Evolutionary conservation across 2,329 filamentous ascomycete genomes (phyloP).

Genomic region (Apiospora pterosperma): DNA sequence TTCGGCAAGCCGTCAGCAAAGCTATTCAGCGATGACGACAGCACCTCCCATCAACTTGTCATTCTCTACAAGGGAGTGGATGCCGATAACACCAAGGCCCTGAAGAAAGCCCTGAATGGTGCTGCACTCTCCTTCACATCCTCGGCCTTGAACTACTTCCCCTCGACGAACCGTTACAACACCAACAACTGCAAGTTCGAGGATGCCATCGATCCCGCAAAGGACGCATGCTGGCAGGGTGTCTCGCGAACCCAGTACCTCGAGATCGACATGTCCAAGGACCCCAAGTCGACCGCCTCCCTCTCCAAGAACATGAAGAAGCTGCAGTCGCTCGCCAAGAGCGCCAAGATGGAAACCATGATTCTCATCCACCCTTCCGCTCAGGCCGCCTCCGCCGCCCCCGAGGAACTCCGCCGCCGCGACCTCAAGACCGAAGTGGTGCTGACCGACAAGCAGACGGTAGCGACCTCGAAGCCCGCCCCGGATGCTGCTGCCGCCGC

Average conservation of each 20-base stretch:
- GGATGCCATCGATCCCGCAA: constrained; percentile 19
- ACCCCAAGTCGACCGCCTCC: constrained; percentile 37
- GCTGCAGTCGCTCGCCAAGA: constrained; percentile 41
- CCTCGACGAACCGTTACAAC: constrained; percentile 41
- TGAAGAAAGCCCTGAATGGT: constrained; percentile 39
- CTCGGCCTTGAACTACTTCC: constrained; percentile 39
- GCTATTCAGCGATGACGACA: constrained; percentile 42
- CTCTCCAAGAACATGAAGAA: constrained; percentile 42
- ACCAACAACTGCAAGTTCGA: constrained; percentile 35
- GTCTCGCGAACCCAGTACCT: constrained; percentile 24
- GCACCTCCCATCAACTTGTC: constrained; percentile 51
- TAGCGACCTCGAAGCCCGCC: constrained; percentile 12
- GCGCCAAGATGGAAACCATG: constrained; percentile 53
- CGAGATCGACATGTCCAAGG: constrained; percentile 25
- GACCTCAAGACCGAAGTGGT: constrained; percentile 40
- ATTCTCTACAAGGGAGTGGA: constrained; percentile 57
- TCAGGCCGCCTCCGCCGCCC: constrained; percentile 20
- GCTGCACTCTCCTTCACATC: constrained; percentile 46
- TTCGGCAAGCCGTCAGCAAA: constrained; percentile 52
- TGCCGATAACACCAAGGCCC: constrained; percentile 34
- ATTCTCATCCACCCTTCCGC: constrained; percentile 51
- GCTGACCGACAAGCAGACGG: constrained; percentile 30
- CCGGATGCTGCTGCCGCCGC: constrained; percentile 15
- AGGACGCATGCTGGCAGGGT: constrained; percentile 24
- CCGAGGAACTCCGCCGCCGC: constrained; percentile 43